Percentiles rank a stretch among this genome's conserved stretches.
Conservation (phyloP, 2,329 filamentous ascomycete genomes). For the Pseudogymnoascus sp. region DNA sequence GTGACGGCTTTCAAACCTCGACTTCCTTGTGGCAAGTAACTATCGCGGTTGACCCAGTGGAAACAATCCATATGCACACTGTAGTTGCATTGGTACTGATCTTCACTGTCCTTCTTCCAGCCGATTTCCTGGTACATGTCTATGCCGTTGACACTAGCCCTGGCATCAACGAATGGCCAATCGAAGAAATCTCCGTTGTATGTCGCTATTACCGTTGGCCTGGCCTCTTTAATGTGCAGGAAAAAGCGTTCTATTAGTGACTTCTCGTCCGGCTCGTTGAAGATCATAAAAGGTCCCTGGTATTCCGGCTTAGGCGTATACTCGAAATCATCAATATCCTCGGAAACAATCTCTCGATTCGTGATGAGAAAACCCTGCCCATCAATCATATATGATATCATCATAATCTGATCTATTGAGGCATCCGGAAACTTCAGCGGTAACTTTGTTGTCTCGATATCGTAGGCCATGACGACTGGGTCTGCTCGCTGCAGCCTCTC, state of each 20-base stretch:
- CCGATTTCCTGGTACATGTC: slow-evolving; percentile 99
- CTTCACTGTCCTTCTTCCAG: slow-evolving; percentile 89
- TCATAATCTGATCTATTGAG: slow-evolving; percentile 95
- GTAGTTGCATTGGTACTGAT: slow-evolving; percentile 93
- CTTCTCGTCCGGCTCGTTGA: slow-evolving; percentile 95
- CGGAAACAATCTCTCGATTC: slow-evolving; percentile 93
- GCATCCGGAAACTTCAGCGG: slow-evolving; percentile 96
- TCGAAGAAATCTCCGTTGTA: slow-evolving; percentile 99
- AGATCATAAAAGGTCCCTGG: slow-evolving; percentile 90
- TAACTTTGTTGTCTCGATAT: slow-evolving; percentile 96
- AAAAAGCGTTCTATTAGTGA: slow-evolving; percentile 86
- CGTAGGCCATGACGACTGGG: slow-evolving; percentile 96
- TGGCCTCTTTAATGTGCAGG: slow-evolving; percentile 86
- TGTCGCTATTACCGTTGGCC: slow-evolving; percentile 95
- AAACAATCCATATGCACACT: slow-evolving; percentile 99
- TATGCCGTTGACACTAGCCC: slow-evolving; percentile 88
- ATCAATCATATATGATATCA: slow-evolving; percentile 99
- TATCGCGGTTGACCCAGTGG: slow-evolving; percentile 97
- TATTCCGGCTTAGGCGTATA: slow-evolving; percentile 98
- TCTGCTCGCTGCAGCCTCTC: slow-evolving; percentile 86
- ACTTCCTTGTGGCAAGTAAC: slow-evolving; percentile 93
- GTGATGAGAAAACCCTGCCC: slow-evolving; percentile 97
- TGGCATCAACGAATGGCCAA: slow-evolving; percentile 95
- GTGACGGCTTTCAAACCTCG: slow-evolving; percentile 96
- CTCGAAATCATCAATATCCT: slow-evolving; percentile 96